Evolutionary conservation across 2,329 filamentous ascomycete species (phyloP), one percentile per base, ranked within the genome.

Genomic region (Rhinocladiella similis): DNA sequence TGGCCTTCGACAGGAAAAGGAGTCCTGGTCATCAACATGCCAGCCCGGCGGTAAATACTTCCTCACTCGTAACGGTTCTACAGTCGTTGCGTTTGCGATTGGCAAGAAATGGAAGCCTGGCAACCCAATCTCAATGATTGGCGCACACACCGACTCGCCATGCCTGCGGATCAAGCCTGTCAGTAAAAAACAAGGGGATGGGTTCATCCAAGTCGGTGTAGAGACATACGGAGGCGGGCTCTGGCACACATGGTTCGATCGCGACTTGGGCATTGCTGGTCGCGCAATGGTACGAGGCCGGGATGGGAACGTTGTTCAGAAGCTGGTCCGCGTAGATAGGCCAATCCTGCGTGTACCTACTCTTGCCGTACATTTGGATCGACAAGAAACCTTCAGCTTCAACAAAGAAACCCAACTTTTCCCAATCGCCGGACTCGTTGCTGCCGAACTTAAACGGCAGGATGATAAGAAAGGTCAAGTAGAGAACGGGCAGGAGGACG

Each of bases 181-280:
- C 41, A 96, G 90, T 69, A 96, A 93, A 76, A 94, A 93, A 77
- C 83, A 84, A 68, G 86, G 83, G 54, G 88, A 89, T 63, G 93
- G 93, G 12, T 99, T 94, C 73, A 76, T 97, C 61, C 94, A 99
- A 75, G 87, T 99, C 55, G 94, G 92, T 51, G 93, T 97, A 50
- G 94, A 99, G 79, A 93, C 91, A 1, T 99, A 99, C 69, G 94
- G 94, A 51, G 94, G 94, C 60, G 94, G 94, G 54, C 87, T 97
- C 68, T 97, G 93, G 93, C 92, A 97, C 74, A 96, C 90, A 46
- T 99, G 85, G 94, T 99, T 99, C 70, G 94, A 99, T 73, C 87
- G 94, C 49, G 94, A 99, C 72, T 78, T 99, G 60, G 89, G 90
- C 66, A 85, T 97, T 52, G 94, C 94, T 29, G 94, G 94, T 7